Evolutionary conservation across 768 basidiomycete genomes (phyloP), one percentile per base, ranked within the genome.

Genomic region (Xerocomellus dryophilus): DNA sequence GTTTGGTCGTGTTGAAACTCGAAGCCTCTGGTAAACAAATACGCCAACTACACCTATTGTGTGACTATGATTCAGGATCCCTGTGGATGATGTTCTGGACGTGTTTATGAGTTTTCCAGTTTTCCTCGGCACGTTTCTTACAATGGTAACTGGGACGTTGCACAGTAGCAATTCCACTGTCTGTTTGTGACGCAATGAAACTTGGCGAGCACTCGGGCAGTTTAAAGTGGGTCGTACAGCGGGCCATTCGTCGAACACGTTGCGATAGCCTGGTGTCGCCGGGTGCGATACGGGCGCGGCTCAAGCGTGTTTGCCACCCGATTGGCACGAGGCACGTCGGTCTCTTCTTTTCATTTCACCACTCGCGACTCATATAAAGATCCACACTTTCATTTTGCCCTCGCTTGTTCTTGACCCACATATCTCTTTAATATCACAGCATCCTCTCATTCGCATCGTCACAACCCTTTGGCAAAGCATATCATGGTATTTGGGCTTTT

Each of bases 401-500:
- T 45, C 50, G 29, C 44, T 32, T 38, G 47, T 41, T 36, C 32
- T 38, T 27, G 31, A 15, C 36, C 47, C 29, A 44, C 47, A 43
- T 39, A 20, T 50, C 17, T 51, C 47, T 43, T 56, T 56, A 31
- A 53, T 56, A 60, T 60, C 60, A 54, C 60, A 47, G 2, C 32
- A 17, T 41, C 35, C 42, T 41, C 20, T 43, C 38, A 11, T 15
- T 29, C n/a, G 3, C 41, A 10, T 43, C 23, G 9, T n/a, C 17
- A 25, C 23, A 25, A n/a, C n/a, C 23, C 23, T 25, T 5, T 25
- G 4, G 23, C 23, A n/a, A n/a, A n/a, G n/a, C 23, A 25, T 5
- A 5, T 15, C 50, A 76, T 76, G 74, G 73, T 77, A 35, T 78
- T 79, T 56, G 65, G 73, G 2, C 69, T 79, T 44, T 75, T 79